A percentile compares a stretch with the other conserved stretches of the same genome.
Evolutionary conservation across 306 rosid species (phyloP).

Genomic region (Casuarina cunninghamiana): DNA sequence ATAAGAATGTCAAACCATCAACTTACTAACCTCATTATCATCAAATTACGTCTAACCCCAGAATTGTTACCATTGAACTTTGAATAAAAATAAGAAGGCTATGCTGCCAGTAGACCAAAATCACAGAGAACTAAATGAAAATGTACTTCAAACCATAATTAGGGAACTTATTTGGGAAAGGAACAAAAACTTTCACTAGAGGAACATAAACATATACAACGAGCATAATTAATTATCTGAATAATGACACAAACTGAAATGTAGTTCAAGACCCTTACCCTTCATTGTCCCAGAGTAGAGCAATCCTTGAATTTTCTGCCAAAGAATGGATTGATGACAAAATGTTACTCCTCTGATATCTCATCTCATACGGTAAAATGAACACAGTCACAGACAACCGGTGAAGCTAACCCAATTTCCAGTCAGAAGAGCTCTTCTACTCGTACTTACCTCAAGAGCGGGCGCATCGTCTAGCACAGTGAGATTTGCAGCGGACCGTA

Average conservation of each 20-base stretch:
- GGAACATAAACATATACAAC: not conserved
- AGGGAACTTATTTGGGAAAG: too few relatives aligned
- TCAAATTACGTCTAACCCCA: not conserved
- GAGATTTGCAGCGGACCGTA: conserved; percentile 49
- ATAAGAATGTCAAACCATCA: not conserved
- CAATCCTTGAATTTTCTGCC: conserved; percentile 73
- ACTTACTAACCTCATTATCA: not conserved
- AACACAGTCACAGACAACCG: not conserved
- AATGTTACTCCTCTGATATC: conserved; percentile 24
- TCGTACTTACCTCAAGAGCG: conserved; percentile 53
- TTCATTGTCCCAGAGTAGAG: conserved; percentile 58
- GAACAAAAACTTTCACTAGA: not conserved
- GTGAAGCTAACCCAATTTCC: conserved; percentile 10
- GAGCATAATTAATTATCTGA: conserved; percentile 1
- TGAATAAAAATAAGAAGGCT: not conserved
- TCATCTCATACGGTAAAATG: not conserved
- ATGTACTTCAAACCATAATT: not conserved
- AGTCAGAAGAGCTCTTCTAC: conserved; percentile 15
- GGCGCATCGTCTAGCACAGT: conserved; percentile 49
- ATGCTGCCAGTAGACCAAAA: not conserved
- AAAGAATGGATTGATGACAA: conserved; percentile 20
- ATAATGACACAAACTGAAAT: not conserved
- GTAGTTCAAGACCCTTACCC: conserved; percentile 43
- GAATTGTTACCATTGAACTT: not conserved
- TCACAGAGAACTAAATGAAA: not conserved